Evolutionary conservation across 345 rosid species (phyloP).

Genomic region (Microcos paniculata): DNA sequence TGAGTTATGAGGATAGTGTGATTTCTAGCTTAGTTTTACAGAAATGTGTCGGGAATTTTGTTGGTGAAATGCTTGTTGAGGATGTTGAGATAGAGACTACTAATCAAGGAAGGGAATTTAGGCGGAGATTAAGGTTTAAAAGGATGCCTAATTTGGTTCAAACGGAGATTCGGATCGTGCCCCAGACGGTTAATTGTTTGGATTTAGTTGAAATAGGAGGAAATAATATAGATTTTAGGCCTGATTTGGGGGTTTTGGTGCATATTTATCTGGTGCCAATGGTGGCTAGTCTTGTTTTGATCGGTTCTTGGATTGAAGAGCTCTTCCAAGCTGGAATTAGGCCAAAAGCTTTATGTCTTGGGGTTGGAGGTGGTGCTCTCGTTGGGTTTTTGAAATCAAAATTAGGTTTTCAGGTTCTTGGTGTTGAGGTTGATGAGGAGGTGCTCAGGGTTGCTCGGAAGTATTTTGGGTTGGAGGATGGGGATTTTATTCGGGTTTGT

Average conservation of each 20-base stretch:
- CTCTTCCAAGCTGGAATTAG: conserved; percentile 23
- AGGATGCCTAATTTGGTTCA: conserved; percentile 84
- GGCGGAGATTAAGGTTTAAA: conserved; percentile 86
- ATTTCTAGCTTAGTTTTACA: conserved; percentile 49
- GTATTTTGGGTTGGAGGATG: conserved; percentile 68
- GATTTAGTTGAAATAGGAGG: conserved; percentile 30
- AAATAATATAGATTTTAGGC: conserved; percentile 29
- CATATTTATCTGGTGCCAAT: conserved; percentile 78
- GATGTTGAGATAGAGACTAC: conserved; percentile 57
- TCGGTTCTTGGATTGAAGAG: conserved; percentile 29
- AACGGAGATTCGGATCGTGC: conserved; percentile 50
- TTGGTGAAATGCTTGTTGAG: conserved; percentile 79
- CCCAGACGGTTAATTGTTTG: conserved; percentile 10
- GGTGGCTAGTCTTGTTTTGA: conserved; percentile 63
- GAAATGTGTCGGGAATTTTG: conserved; percentile 47
- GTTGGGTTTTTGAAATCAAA: conserved; percentile 55
- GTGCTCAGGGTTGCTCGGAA: conserved; percentile 55
- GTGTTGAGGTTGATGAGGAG: conserved; percentile 66
- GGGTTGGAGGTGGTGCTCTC: conserved; percentile 88
- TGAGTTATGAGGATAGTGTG: conserved; percentile 61
- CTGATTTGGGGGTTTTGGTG: conserved; percentile 52
- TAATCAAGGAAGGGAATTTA: conserved; percentile 42
- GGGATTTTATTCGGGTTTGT: conserved; percentile 29
- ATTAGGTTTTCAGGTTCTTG: conserved; percentile 62
- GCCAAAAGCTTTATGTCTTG: conserved; percentile 72